Percentiles rank a stretch among this genome's conserved stretches.
Conservation (phyloP, 2,329 filamentous ascomycete species). For the Sclerotinia minor region DNA sequence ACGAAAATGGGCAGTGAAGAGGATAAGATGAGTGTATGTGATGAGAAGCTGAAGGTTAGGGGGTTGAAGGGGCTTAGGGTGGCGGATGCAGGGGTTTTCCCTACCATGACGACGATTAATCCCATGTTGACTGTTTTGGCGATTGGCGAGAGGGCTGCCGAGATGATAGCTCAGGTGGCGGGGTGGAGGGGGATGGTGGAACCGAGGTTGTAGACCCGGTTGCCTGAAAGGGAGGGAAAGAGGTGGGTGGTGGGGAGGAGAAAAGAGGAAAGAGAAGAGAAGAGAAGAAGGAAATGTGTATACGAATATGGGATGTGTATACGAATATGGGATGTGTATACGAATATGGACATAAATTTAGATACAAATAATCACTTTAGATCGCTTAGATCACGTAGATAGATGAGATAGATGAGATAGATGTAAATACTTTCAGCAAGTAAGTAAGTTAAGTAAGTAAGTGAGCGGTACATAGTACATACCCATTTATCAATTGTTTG, state of each 20-base stretch:
- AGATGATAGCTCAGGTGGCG: constrained; percentile 75
- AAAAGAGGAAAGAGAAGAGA: not conserved
- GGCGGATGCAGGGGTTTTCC: constrained; percentile 85
- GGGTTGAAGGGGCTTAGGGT: constrained; percentile 75
- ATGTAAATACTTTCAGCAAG: not conserved
- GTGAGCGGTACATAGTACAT: no score
- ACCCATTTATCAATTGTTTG: not conserved
- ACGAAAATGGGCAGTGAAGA: constrained; percentile 81
- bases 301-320: not conserved
- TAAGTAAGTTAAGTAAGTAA: no score
- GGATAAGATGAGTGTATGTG: constrained; percentile 77
- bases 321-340: not conserved
- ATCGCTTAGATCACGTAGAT: not conserved
- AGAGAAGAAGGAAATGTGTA: constrained; percentile 2
- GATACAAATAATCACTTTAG: not conserved
- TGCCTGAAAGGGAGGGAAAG: no score
- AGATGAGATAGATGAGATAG: no score
- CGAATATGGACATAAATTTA: not conserved
- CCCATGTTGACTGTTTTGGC: constrained; percentile 87
- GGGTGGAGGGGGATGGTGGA: constrained; percentile 53
- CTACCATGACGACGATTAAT: constrained; percentile 82
- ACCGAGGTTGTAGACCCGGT: constrained; percentile 35
- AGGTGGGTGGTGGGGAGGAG: not conserved
- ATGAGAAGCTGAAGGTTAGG: constrained; percentile 68
- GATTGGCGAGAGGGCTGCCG: constrained; percentile 80